Evolutionary conservation across 192 early-diverging fungal species (phyloP), one percentile per base, ranked within the genome.

Genomic region (Gonapodya prolifera): DNA sequence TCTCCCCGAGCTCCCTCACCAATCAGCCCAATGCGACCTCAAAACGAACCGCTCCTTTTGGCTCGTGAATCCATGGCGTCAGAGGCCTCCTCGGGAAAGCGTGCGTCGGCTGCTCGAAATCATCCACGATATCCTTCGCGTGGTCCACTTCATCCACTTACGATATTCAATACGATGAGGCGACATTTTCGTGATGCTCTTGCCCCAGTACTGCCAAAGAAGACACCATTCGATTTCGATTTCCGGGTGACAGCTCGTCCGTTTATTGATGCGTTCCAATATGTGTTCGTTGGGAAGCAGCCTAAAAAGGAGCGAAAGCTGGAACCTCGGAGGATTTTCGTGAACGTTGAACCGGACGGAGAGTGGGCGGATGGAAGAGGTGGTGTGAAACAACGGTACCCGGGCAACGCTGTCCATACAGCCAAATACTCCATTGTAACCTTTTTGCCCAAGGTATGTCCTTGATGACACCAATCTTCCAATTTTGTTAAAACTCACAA

Each of bases 341-440:
- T 73, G 71, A 73, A 73, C 31, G 8, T 32, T 32, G 71, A 18
- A 30, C 71, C 71, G 2, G 71, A 73, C 16, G 71, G 71, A 73
- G 71, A 73, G 29, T 73, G 71, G 71, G 71, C 71, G 75, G 85
- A 89, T 45, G 70, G 76, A 18, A 84, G 88, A 33, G 92, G 89
- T 30, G 18, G 75, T 0, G 86, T 91, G 2, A 85, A 85, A 70
- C 75, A 79, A 30, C 81, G 70, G 33, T 96, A 91, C 79, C 80
- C 84, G 0, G 83, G 92, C 34, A 99, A 99, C 85, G 83, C 83
- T 30, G 93, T 97, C 77, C 84, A 85, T n/a, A 96, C 96, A 0
- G 91, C 93, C n/a, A 95, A 96, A 80, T 98, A 98, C 84, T 94
- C 90, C n/a, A 34, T 89, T 16, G 31, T 93, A 30, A 89, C 87